Evolutionary conservation across 192 early-diverging fungal species (phyloP).

Genomic region (Backusella tarrabulga): DNA sequence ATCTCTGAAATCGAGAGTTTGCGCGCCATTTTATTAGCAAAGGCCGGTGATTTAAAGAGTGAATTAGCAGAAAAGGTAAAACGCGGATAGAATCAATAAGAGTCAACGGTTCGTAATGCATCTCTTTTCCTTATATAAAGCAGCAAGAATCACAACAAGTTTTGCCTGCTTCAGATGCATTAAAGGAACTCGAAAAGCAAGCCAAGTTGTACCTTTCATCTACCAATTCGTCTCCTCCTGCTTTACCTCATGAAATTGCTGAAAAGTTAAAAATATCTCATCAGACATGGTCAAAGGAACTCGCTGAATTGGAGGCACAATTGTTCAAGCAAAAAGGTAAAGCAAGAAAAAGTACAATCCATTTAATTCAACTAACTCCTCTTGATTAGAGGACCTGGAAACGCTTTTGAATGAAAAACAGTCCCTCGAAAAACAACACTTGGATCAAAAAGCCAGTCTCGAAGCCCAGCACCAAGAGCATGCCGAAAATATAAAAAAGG

Average conservation of each 20-base stretch:
- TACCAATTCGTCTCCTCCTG: background rate
- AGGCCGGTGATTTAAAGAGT: constrained; percentile 29
- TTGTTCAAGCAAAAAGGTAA: constrained; percentile 28
- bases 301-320: constrained; percentile 12
- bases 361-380: too few relatives aligned
- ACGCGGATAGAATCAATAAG: background rate
- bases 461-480: constrained; percentile 7
- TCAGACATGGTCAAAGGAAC: constrained; percentile 30
- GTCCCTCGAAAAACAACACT: background rate
- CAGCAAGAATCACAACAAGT: background rate
- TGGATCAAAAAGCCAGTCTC: background rate
- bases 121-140: background rate
- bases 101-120: background rate
- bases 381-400: background rate
- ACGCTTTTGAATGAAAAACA: background rate
- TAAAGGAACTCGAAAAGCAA: constrained; percentile 22
- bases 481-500: constrained; percentile 15
- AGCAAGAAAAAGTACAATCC: too few relatives aligned
- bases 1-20: constrained; percentile 28
- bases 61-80: constrained; percentile 3
- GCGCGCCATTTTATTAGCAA: constrained; percentile 30
- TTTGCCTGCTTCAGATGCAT: background rate
- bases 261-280: constrained; percentile 8
- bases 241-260: constrained; percentile 16
- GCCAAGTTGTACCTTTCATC: constrained; percentile 20